Evolutionary conservation across 2,329 filamentous ascomycete species (phyloP).

Genomic region (Cladophialophora exuberans): DNA sequence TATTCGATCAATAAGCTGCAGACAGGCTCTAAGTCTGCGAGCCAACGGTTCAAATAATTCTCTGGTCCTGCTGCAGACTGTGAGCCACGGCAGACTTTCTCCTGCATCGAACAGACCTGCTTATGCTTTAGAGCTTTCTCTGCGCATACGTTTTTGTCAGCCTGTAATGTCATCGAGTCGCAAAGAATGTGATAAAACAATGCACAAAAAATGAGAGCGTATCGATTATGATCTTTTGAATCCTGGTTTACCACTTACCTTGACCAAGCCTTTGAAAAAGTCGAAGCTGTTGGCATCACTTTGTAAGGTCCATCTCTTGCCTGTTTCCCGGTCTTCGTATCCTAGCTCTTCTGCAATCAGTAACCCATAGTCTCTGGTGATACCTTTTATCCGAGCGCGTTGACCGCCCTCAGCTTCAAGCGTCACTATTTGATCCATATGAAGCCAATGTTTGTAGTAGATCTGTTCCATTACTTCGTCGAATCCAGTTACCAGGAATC

Average conservation of each 20-base stretch:
- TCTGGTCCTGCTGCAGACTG: no score
- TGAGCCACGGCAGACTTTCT: no score
- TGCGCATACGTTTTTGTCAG: no score
- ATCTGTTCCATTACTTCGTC: slow-evolving; percentile 69
- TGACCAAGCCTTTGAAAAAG: slow-evolving; percentile 87
- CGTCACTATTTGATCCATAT: slow-evolving; percentile 73
- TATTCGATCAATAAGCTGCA: no score
- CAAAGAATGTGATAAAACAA: no score
- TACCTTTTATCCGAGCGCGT: slow-evolving; percentile 77
- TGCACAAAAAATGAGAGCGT: no score
- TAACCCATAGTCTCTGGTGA: slow-evolving; percentile 90
- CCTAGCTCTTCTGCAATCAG: slow-evolving; percentile 82
- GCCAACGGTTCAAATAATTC: no score
- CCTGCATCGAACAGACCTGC: no score
- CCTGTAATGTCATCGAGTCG: no score
- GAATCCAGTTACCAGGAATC: slow-evolving; percentile 78
- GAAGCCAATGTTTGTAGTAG: slow-evolving; percentile 86
- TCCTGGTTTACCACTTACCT: slow-evolving; percentile 38
- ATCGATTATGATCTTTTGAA: neutral
- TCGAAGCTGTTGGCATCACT: slow-evolving; percentile 99
- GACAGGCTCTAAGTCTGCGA: no score
- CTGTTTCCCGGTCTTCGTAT: slow-evolving; percentile 71
- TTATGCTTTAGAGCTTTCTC: no score
- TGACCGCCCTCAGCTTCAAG: slow-evolving; percentile 74
- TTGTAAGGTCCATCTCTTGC: slow-evolving; percentile 80